phyloP scores from a whole-genome alignment of 2,329 filamentous ascomycete species.

The Colletotrichum sp. region DNA sequence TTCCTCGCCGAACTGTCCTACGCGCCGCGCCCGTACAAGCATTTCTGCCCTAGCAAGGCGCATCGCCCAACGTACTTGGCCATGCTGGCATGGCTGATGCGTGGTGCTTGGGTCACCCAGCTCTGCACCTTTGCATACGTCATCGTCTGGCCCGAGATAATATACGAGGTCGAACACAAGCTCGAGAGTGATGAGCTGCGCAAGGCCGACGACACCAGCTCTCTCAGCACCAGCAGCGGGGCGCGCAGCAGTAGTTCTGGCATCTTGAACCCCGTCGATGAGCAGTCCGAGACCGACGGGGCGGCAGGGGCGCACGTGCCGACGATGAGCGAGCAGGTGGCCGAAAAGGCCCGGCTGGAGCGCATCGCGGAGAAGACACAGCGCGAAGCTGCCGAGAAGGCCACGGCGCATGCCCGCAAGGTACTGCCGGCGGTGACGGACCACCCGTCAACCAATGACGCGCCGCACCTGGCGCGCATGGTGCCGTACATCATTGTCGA shows the following conservation, averaged over 20 bases:
- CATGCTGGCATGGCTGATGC: slow-evolving; percentile 92
- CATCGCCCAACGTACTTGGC: slow-evolving; percentile 88
- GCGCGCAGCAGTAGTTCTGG: slow-evolving; percentile 3
- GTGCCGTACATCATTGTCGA: slow-evolving; percentile 75
- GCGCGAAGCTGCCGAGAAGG: slow-evolving; percentile 58
- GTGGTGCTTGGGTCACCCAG: slow-evolving; percentile 92
- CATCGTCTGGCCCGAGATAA: slow-evolving; percentile 80
- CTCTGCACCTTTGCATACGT: slow-evolving; percentile 92
- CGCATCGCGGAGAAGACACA: slow-evolving; percentile 62
- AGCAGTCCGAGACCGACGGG: slow-evolving; percentile 27
- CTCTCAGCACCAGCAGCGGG: slow-evolving; percentile 8
- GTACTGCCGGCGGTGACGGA: slow-evolving; percentile 52
- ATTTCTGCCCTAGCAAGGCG: slow-evolving; percentile 84
- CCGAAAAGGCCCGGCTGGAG: slow-evolving; percentile 65
- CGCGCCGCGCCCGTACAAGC: slow-evolving; percentile 81
- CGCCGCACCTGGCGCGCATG: slow-evolving; percentile 61
- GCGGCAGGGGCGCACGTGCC: slow-evolving; percentile 25
- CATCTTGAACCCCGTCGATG: slow-evolving; percentile 27
- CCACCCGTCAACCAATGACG: slow-evolving; percentile 62
- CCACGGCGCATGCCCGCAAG: slow-evolving; percentile 60
- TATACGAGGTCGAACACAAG: slow-evolving; percentile 78
- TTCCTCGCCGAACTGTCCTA: slow-evolving; percentile 86
- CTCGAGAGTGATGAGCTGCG: slow-evolving; percentile 69
- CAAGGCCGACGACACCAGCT: slow-evolving; percentile 26
- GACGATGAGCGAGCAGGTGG: slow-evolving; percentile 60